Conservation (phyloP, 768 basidiomycete species). For the Mycena albidolilacea region DNA sequence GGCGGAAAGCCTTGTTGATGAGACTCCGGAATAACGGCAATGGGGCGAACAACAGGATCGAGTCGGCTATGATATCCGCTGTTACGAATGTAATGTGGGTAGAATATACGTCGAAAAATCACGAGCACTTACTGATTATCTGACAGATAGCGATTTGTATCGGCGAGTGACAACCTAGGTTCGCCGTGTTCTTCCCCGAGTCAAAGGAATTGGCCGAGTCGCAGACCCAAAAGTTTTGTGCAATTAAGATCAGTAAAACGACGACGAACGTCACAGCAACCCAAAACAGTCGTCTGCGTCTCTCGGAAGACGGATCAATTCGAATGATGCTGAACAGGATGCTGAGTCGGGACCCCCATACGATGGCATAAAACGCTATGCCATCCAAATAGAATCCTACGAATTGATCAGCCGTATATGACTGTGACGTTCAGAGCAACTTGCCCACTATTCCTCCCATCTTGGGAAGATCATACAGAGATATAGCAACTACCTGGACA, state of each 20-base stretch:
- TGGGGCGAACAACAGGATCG: conserved; percentile 61
- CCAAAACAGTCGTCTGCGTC: conserved; percentile 45
- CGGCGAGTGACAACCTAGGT: conserved; percentile 61
- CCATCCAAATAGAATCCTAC: conserved; percentile 41
- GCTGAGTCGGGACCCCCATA: conserved; percentile 59
- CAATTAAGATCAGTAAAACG: conserved; percentile 53
- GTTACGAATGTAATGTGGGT: conserved; percentile 29
- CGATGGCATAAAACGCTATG: conserved; percentile 53
- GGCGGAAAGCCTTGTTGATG: conserved; percentile 54
- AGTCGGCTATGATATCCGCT: conserved; percentile 66
- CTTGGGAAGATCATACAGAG: conserved; percentile 15
- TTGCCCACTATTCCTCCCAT: conserved; percentile 11
- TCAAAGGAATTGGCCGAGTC: conserved; percentile 36
- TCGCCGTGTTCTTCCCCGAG: conserved; percentile 54
- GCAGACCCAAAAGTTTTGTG: conserved; percentile 64
- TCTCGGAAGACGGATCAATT: conserved; percentile 55
- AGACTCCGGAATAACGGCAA: conserved; percentile 61
- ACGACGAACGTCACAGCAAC: conserved; percentile 50
- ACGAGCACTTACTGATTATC: conserved; percentile 60
- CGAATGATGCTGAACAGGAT: conserved; percentile 49
- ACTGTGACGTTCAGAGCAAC: neutral
- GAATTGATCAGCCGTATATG: neutral
- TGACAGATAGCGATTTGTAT: conserved; percentile 66
- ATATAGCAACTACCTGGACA: conserved; percentile 13
- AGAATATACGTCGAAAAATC: neutral